Evolutionary conservation across 2,329 filamentous ascomycete species (phyloP).

Genomic region (Plectosphaerella cucumerina): DNA sequence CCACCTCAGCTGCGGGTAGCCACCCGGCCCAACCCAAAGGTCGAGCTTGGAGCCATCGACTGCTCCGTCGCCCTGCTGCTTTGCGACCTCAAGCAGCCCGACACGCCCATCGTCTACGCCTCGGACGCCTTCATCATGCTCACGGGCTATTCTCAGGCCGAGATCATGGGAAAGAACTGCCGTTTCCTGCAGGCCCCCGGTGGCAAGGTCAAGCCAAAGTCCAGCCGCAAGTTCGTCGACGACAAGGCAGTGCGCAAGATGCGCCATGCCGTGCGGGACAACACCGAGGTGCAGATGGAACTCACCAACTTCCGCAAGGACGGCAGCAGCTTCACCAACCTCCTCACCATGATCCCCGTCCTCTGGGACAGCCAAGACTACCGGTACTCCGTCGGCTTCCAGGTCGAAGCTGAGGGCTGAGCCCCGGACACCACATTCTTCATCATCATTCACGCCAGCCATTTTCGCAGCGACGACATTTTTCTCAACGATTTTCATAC

Average conservation of each 20-base stretch:
- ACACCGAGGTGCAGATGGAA: conserved; percentile 42
- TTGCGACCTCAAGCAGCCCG: conserved; percentile 70
- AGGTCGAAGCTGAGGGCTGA: conserved; percentile 57
- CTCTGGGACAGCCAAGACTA: conserved; percentile 59
- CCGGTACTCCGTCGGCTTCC: conserved; percentile 77
- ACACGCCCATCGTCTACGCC: conserved; percentile 78
- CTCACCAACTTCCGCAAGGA: conserved; percentile 80
- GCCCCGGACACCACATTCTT: conserved; percentile 24
- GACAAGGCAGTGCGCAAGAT: conserved; percentile 57
- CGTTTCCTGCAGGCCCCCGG: conserved; percentile 78
- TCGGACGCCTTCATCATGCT: conserved; percentile 75
- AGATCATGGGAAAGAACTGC: conserved; percentile 77
- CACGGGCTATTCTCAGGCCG: conserved; percentile 71
- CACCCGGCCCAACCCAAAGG: conserved; percentile 65
- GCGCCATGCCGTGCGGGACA: conserved; percentile 37
- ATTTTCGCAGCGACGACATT: neutral
- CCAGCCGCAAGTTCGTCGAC: conserved; percentile 62
- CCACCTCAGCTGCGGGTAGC: conserved; percentile 56
- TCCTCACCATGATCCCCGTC: conserved; percentile 82
- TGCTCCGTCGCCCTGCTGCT: conserved; percentile 79
- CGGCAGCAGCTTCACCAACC: conserved; percentile 74
- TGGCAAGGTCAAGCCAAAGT: conserved; percentile 55
- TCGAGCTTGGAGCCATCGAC: conserved; percentile 79
- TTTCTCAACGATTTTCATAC: neutral
- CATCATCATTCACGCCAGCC: neutral